A percentile compares a stretch with the other conserved stretches of the same genome.
These are phyloP conservation scores for Hydrangea macrophylla DNA, from an alignment of 148 eudicot species.

Conservation along the genomic window DNA sequence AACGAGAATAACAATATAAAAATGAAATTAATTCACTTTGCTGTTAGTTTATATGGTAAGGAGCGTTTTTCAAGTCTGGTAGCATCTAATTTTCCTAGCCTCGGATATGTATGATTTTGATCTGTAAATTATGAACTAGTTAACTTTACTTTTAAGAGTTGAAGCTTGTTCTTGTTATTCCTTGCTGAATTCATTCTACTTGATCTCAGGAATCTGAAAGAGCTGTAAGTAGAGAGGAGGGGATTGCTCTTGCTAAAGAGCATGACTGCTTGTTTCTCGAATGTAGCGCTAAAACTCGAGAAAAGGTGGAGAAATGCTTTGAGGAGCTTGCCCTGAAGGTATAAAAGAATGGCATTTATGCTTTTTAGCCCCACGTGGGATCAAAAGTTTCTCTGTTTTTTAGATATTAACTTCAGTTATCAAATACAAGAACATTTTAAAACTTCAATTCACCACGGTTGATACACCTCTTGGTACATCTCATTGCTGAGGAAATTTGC, in stretches of 20 bases:
- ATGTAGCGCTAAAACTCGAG: constrained; percentile 79
- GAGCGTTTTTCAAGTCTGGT: neutral
- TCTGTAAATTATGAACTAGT: neutral
- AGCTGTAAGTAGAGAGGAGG: constrained; percentile 76
- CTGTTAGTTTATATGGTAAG: neutral
- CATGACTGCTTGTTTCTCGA: constrained; percentile 64
- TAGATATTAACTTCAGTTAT: too few relatives aligned
- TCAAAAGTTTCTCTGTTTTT: too few relatives aligned
- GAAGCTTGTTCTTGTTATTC: neutral
- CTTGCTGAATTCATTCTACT: neutral
- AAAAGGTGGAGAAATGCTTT: constrained; percentile 74
- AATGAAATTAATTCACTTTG: neutral
- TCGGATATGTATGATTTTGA: neutral
- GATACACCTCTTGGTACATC: too few relatives aligned
- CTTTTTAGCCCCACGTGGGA: neutral
- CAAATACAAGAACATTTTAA: too few relatives aligned
- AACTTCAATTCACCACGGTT: too few relatives aligned
- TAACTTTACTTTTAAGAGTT: constrained; percentile 4
- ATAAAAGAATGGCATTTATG: constrained; percentile 1
- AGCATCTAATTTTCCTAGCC: neutral
- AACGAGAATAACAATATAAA: neutral
- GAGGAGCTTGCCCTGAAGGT: constrained; percentile 84
- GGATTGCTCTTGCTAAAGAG: constrained; percentile 66
- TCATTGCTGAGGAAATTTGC: too few relatives aligned
- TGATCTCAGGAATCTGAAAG: constrained; percentile 69